These are phyloP conservation scores for Solanum boliviense DNA, from an alignment of 257 asterid species.

Conservation along the genomic window DNA sequence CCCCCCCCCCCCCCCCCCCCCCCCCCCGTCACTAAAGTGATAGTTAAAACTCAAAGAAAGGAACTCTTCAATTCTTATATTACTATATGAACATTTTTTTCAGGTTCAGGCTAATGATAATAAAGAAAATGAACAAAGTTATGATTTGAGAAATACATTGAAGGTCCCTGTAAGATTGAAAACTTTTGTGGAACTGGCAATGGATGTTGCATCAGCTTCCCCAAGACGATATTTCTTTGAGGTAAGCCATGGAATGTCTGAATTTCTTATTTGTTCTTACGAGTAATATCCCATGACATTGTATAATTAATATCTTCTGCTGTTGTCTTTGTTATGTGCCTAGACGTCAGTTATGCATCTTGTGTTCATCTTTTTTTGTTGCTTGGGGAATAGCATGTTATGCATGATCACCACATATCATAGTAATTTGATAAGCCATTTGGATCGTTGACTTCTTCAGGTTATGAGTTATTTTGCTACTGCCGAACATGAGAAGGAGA, in stretches of 20 bases:
- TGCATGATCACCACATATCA: not conserved
- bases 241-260: conserved; percentile 29
- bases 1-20: no score
- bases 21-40: not conserved
- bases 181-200: conserved; percentile 66
- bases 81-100: conserved; percentile 3
- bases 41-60: not conserved
- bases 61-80: not conserved
- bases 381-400: not conserved
- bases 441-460: conserved; percentile 22
- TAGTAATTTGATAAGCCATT: not conserved
- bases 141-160: conserved; percentile 6
- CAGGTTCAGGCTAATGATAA: conserved; percentile 51
- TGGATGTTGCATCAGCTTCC: conserved; percentile 93
- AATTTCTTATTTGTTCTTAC: not conserved
- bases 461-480: conserved; percentile 83
- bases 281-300: not conserved
- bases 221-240: conserved; percentile 92
- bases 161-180: conserved; percentile 53
- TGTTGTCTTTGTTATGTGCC: not conserved
- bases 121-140: conserved; percentile 14
- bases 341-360: not conserved
- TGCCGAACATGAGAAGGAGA: conserved; percentile 91
- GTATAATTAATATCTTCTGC: not conserved
- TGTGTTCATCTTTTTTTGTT: not conserved